Conservation (phyloP, 768 basidiomycete species). For the Guyanaporus albipodus region DNA sequence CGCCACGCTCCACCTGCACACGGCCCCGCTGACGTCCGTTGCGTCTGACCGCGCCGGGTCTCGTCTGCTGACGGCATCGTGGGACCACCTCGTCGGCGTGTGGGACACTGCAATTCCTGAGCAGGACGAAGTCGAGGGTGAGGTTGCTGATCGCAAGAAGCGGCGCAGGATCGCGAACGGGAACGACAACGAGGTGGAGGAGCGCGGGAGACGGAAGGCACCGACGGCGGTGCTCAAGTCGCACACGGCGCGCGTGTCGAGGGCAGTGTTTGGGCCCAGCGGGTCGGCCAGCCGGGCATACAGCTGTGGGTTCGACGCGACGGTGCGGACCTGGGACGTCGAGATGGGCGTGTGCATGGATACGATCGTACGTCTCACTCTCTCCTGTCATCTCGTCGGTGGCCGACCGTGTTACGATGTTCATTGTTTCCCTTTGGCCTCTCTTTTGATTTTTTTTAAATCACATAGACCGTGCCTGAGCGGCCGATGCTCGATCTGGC, state of each 20-base stretch:
- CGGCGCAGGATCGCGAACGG: conserved; percentile 49
- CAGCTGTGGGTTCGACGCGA: conserved; percentile 88
- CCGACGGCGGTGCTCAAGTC: conserved; percentile 75
- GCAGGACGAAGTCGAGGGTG: conserved; percentile 64
- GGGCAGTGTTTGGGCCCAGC: conserved; percentile 54
- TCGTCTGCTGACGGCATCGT: conserved; percentile 76
- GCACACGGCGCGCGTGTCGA: conserved; percentile 80
- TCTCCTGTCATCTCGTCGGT: background rate
- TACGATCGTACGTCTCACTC: conserved; percentile 52
- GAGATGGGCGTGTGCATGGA: conserved; percentile 67
- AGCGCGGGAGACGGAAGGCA: conserved; percentile 52
- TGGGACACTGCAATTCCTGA: conserved; percentile 67
- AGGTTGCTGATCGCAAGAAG: conserved; percentile 54
- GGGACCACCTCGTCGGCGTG: conserved; percentile 83
- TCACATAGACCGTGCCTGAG: conserved; percentile 67
- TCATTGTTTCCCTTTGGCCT: no score
- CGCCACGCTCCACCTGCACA: conserved; percentile 78
- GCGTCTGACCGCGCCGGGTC: conserved; percentile 50
- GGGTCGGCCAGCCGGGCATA: conserved; percentile 45
- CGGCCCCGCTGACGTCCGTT: conserved; percentile 72
- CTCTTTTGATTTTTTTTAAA: no score
- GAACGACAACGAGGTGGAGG: conserved; percentile 19
- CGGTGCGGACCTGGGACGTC: conserved; percentile 84
- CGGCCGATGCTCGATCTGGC: conserved; percentile 72
- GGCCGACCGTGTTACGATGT: no score